Evolutionary conservation across 805 yeast genomes (phyloP).

Genomic region (Metschnikowia colocasiae): DNA sequence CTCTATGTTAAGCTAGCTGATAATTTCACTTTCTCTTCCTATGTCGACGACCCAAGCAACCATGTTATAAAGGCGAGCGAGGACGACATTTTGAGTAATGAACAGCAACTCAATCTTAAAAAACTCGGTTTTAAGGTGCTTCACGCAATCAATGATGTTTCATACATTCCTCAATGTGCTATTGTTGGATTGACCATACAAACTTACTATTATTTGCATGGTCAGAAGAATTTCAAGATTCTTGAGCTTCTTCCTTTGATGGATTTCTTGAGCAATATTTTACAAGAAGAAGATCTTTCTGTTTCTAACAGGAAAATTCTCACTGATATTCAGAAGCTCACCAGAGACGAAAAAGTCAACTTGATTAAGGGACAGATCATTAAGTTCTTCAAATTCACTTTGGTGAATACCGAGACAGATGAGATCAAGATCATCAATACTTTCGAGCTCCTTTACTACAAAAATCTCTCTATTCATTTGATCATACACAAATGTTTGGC

Average conservation of each 20-base stretch:
- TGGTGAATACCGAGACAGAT: conserved; percentile 14
- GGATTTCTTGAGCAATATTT: conserved; percentile 23
- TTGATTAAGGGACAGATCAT: conserved; percentile 26
- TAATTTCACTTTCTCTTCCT: conserved; percentile 27
- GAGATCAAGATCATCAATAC: conserved; percentile 39
- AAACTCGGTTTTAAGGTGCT: conserved; percentile 52
- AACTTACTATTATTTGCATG: conserved; percentile 26
- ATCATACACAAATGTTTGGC: conserved; percentile 50
- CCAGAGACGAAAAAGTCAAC: conserved; percentile 23
- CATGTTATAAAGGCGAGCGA: conserved; percentile 9
- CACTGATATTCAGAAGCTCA: conserved; percentile 15
- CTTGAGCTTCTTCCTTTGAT: conserved; percentile 29
- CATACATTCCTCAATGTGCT: conserved; percentile 52
- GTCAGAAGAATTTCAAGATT: conserved; percentile 18
- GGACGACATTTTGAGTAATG: conserved; percentile 22
- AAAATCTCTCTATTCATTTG: conserved; percentile 54
- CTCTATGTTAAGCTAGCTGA: conserved; percentile 36
- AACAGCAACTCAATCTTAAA: conserved; percentile 35
- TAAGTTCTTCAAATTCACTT: conserved; percentile 20
- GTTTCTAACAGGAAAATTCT: conserved; percentile 24
- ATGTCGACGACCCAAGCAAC: conserved; percentile 20
- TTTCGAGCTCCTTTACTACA: conserved; percentile 54
- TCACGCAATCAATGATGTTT: conserved; percentile 48
- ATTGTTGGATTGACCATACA: conserved; percentile 46
- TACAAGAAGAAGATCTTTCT: conserved; percentile 22